Evolutionary conservation across 2,329 filamentous ascomycete genomes (phyloP).

Genomic region (Lachnellula willkommii): DNA sequence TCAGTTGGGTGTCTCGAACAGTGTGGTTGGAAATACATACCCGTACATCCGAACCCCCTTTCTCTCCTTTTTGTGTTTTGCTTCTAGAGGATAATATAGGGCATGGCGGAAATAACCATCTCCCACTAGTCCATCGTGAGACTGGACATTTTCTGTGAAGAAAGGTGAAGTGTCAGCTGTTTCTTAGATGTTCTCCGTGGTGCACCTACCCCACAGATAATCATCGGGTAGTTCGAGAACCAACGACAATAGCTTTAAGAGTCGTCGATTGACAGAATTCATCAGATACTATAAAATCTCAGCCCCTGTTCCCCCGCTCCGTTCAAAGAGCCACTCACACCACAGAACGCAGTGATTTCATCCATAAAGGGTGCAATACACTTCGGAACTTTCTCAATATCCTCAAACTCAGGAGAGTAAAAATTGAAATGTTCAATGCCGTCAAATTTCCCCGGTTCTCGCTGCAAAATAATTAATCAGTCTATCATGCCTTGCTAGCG

Average conservation of each 20-base stretch:
- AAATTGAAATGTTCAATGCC: slow-evolving; percentile 51
- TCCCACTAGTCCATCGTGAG: slow-evolving; percentile 37
- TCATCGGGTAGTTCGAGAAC: slow-evolving; percentile 41
- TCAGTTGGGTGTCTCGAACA: background rate
- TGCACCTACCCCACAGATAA: slow-evolving; percentile 34
- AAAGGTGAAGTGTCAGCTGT: background rate
- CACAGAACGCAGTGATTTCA: slow-evolving; percentile 42
- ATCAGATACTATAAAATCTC: slow-evolving; percentile 37
- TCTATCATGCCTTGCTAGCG: background rate
- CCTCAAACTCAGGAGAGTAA: slow-evolving; percentile 15
- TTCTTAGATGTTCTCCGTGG: background rate
- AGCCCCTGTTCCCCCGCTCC: background rate
- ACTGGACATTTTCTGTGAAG: slow-evolving; percentile 35
- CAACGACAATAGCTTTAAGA: slow-evolving; percentile 38
- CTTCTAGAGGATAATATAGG: slow-evolving; percentile 36
- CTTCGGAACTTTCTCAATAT: slow-evolving; percentile 29
- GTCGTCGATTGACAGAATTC: slow-evolving; percentile 41
- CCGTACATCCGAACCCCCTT: slow-evolving; percentile 39
- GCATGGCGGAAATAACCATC: slow-evolving; percentile 44
- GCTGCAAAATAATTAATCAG: slow-evolving; percentile 24
- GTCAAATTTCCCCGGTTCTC: slow-evolving; percentile 39
- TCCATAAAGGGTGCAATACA: slow-evolving; percentile 46
- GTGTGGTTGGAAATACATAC: slow-evolving; percentile 1
- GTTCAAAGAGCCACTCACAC: slow-evolving; percentile 5
- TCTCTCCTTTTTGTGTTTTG: slow-evolving; percentile 30